phyloP scores from a whole-genome alignment of 2,329 filamentous ascomycete genomes.

The Alternaria arbusti region DNA sequence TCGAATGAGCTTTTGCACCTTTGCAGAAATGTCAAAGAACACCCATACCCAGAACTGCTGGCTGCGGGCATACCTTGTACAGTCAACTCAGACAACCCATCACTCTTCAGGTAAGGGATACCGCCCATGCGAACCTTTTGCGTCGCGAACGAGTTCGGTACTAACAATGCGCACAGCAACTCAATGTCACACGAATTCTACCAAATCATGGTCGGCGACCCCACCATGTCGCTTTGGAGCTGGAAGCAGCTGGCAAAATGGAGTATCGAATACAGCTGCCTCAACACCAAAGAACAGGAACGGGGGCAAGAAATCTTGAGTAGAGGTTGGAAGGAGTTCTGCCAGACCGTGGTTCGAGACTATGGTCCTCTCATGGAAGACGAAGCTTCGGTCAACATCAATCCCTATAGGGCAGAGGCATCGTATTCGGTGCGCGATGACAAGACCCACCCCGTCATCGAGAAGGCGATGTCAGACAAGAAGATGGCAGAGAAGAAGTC shows the following conservation, averaged over 20 bases:
- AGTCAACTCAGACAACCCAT: slow-evolving; percentile 76
- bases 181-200: slow-evolving; percentile 79
- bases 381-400: neutral
- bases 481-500: neutral
- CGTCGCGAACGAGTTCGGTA: neutral
- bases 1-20: slow-evolving; percentile 78
- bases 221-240: slow-evolving; percentile 70
- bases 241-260: slow-evolving; percentile 68
- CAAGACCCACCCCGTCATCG: neutral
- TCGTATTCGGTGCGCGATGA: neutral
- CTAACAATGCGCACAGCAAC: slow-evolving; percentile 57
- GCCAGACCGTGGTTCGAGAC: slow-evolving; percentile 58
- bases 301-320: slow-evolving; percentile 57
- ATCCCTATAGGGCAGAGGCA: slow-evolving; percentile 9
- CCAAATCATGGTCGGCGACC: slow-evolving; percentile 73
- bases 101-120: slow-evolving; percentile 66
- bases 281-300: slow-evolving; percentile 48
- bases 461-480: neutral
- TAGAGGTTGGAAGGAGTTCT: slow-evolving; percentile 64
- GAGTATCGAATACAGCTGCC: slow-evolving; percentile 55
- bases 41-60: slow-evolving; percentile 70
- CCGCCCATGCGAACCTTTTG: neutral
- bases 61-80: slow-evolving; percentile 78
- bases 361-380: slow-evolving; percentile 27
- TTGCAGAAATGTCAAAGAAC: slow-evolving; percentile 68